A percentile compares a stretch with the other conserved stretches of the same genome.
These are phyloP conservation scores for Aspergillus sp. DNA, from an alignment of 2,329 filamentous ascomycete genomes.

Conservation along the genomic window DNA sequence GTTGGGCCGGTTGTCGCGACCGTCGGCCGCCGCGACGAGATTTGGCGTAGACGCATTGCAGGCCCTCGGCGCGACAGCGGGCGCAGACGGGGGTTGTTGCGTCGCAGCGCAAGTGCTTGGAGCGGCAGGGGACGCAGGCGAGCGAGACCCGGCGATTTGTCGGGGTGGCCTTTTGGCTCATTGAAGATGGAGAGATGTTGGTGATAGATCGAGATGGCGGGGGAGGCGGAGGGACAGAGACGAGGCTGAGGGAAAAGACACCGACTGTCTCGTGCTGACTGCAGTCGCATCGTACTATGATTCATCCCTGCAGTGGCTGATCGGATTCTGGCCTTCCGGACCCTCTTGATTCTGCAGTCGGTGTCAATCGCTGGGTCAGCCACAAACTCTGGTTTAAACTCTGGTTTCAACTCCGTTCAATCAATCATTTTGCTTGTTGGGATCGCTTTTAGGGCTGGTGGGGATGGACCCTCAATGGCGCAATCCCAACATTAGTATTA, in stretches of 20 bases:
- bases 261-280: too few species aligned
- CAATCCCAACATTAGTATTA: neutral
- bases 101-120: conserved; percentile 47
- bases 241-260: too few species aligned
- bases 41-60: conserved; percentile 48
- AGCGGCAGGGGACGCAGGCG: conserved; percentile 28
- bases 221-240: too few species aligned
- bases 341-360: too few species aligned
- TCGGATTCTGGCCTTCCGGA: neutral
- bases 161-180: neutral
- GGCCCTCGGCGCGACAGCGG: conserved; percentile 39
- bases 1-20: neutral
- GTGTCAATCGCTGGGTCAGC: too few species aligned
- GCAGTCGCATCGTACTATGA: too few species aligned
- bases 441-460: too few species aligned
- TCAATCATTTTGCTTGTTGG: too few species aligned
- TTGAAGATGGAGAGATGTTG: neutral
- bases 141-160: conserved; percentile 10
- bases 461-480: too few species aligned
- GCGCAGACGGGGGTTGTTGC: conserved; percentile 43
- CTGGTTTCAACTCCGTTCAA: too few species aligned
- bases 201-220: neutral
- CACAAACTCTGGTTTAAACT: too few species aligned
- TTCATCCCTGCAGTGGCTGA: too few species aligned
- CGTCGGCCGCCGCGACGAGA: conserved; percentile 43